Conservation (phyloP, 176 grass and related monocot species). For the Bromus sterilis region DNA sequence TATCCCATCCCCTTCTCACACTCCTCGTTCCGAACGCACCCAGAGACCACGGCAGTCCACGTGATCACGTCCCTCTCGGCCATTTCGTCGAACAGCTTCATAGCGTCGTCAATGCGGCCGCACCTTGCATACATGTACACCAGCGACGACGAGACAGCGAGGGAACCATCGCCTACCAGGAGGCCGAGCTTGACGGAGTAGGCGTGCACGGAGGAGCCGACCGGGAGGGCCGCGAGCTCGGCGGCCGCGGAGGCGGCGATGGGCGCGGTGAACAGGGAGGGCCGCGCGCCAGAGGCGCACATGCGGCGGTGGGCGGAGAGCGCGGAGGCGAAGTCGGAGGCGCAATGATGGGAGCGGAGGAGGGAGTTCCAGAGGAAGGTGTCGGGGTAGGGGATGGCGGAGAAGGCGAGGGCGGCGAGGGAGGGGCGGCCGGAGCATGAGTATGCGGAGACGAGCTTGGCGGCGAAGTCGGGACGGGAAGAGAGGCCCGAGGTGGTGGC, state of each 20-base stretch:
- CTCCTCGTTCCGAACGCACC: constrained; percentile 53
- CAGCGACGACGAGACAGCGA: constrained; percentile 53
- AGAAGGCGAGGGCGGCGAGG: constrained; percentile 42
- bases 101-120: constrained; percentile 19
- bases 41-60: constrained; percentile 62
- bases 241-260: constrained; percentile 46
- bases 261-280: constrained; percentile 50
- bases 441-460: constrained; percentile 73
- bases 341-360: constrained; percentile 43
- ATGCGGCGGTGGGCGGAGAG: constrained; percentile 38
- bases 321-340: constrained; percentile 20
- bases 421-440: constrained; percentile 24
- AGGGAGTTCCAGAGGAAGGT: constrained; percentile 78
- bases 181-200: constrained; percentile 49
- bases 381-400: constrained; percentile 19
- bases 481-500: constrained; percentile 41
- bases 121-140: constrained; percentile 63
- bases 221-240: constrained; percentile 35
- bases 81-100: constrained; percentile 69
- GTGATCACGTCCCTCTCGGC: constrained; percentile 49
- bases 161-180: constrained; percentile 29
- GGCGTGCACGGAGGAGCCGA: constrained; percentile 48
- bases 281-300: constrained; percentile 33
- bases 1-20: constrained; percentile 8
- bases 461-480: constrained; percentile 42